Conservation (phyloP, 139 green algal species). For the Mychonastes homosphaera region DNA sequence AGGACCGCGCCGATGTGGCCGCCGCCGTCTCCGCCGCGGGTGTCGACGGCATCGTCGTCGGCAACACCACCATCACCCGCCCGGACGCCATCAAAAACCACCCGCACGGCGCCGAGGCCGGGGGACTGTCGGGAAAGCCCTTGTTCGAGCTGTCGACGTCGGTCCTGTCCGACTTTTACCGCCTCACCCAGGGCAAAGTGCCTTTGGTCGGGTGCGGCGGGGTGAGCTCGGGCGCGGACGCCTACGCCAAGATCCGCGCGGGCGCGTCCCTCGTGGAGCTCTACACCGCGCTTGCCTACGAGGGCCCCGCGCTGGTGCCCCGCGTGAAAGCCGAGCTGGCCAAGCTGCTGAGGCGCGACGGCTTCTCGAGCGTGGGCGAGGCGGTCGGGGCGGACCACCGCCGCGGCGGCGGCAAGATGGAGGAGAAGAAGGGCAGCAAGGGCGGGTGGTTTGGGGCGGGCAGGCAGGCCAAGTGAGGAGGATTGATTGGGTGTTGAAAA, state of each 20-base stretch:
- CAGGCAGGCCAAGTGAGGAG: too few species aligned
- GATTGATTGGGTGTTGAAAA: too few species aligned
- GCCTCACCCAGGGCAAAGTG: conserved; percentile 73
- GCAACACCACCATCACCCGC: conserved; percentile 85
- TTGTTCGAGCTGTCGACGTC: conserved; percentile 71
- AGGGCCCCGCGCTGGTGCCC: conserved; percentile 76
- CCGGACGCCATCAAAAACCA: conserved; percentile 45
- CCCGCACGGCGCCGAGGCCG: conserved; percentile 47
- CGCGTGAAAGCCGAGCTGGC: conserved; percentile 77
- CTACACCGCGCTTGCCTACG: conserved; percentile 87
- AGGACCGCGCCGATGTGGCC: conserved; percentile 80
- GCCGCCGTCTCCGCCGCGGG: conserved; percentile 45
- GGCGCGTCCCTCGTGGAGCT: conserved; percentile 90
- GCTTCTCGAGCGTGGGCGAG: conserved; percentile 60
- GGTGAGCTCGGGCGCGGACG: conserved; percentile 57
- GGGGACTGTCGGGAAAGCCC: conserved; percentile 78
- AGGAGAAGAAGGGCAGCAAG: not conserved
- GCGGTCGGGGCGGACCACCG: conserved; percentile 74
- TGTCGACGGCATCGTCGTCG: conserved; percentile 84
- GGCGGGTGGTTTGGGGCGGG: not conserved
- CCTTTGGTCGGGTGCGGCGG: conserved; percentile 88
- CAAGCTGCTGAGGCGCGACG: conserved; percentile 57
- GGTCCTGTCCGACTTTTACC: conserved; percentile 76
- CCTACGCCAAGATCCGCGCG: conserved; percentile 89
- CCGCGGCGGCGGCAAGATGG: not conserved